Conservation (phyloP, 345 rosid genomes). For the Rubroshorea leprosula region DNA sequence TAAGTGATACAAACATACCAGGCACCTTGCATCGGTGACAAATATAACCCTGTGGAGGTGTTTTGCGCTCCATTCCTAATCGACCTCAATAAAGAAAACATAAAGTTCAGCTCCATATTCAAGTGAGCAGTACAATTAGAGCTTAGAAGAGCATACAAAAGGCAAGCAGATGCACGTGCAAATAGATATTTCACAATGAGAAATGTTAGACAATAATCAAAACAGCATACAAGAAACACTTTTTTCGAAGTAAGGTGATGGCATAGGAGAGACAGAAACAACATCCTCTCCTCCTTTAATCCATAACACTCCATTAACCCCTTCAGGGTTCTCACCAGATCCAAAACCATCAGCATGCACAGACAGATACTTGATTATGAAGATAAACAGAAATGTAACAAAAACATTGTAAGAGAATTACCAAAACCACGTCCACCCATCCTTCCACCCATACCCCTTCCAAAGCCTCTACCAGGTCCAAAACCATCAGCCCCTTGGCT, state of each 20-base stretch:
- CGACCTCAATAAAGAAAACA: conserved; percentile 26
- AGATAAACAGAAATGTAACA: background rate
- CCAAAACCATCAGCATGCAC: background rate
- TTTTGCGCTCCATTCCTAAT: conserved; percentile 88
- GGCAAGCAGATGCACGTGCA: background rate
- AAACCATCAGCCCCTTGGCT: conserved; percentile 86
- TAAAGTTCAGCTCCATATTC: conserved; percentile 14
- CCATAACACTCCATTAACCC: background rate
- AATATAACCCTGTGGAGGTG: conserved; percentile 91
- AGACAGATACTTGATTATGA: background rate
- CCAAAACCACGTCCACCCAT: conserved; percentile 97
- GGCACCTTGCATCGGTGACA: conserved; percentile 95
- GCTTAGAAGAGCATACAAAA: background rate
- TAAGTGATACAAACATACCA: conserved; percentile 43
- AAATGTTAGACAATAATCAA: background rate
- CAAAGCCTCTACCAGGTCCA: conserved; percentile 92
- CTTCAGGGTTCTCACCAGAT: background rate
- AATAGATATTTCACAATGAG: background rate
- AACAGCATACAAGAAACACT: conserved; percentile 29
- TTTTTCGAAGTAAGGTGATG: background rate
- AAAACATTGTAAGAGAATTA: conserved; percentile 31
- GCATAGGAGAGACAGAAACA: background rate
- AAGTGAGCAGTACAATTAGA: background rate
- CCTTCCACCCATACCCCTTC: conserved; percentile 87
- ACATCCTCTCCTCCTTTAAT: background rate